phyloP scores from a whole-genome alignment of 306 rosid genomes.

The Delonix regia region DNA sequence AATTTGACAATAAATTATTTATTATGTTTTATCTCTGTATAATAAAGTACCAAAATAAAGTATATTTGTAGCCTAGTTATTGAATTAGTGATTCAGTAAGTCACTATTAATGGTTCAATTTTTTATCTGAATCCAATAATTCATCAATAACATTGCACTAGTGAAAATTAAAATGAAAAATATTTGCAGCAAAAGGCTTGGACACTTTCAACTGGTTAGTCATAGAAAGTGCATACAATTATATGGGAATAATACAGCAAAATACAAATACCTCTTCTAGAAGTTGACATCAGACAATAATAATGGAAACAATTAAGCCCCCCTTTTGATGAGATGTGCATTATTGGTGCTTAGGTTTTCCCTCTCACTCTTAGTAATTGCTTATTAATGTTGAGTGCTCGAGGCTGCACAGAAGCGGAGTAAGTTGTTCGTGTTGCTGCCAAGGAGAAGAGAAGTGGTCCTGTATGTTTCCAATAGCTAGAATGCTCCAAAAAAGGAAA shows the following conservation, averaged over 20 bases:
- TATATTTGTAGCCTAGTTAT: too few species aligned
- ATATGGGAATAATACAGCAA: neutral
- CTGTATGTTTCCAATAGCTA: slow-evolving; percentile 10
- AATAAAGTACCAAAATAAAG: too few species aligned
- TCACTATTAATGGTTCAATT: too few species aligned
- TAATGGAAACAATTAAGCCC: neutral
- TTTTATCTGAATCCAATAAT: too few species aligned
- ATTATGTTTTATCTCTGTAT: too few species aligned
- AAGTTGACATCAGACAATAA: slow-evolving; percentile 1
- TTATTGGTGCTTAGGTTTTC: neutral
- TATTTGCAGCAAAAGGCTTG: neutral
- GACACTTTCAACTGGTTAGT: slow-evolving; percentile 10
- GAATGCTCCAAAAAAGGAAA: too few species aligned
- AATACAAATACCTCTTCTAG: neutral
- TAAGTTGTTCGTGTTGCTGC: neutral
- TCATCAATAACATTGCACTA: too few species aligned
- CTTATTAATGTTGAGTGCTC: neutral
- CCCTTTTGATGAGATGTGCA: neutral
- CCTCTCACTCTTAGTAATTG: neutral
- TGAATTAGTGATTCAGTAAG: too few species aligned
- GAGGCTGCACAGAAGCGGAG: neutral
- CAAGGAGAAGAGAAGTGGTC: neutral
- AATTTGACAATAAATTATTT: too few species aligned
- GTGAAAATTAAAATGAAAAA: too few species aligned
- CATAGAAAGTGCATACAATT: neutral